These are phyloP conservation scores for Isabelozyma heimii DNA, from an alignment of 805 yeast genomes.

Conservation along the genomic window DNA sequence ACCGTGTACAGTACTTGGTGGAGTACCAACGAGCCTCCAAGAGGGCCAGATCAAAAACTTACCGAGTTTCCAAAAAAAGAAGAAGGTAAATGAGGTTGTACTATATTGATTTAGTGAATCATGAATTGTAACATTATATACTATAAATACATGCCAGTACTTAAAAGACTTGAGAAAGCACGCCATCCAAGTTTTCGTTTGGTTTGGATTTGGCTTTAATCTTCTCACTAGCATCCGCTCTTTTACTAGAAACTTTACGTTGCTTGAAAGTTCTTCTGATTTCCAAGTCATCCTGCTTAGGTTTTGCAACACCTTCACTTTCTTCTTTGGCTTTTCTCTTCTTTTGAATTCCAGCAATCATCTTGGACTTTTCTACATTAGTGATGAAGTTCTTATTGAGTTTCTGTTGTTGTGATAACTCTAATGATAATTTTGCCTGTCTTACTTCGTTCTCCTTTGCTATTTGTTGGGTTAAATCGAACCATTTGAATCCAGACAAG, in stretches of 20 bases:
- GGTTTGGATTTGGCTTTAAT: conserved; percentile 42
- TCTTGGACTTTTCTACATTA: conserved; percentile 84
- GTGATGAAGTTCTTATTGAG: conserved; percentile 79
- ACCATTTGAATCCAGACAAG: conserved; percentile 91
- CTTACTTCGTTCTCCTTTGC: conserved; percentile 86
- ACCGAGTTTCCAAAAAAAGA: not conserved
- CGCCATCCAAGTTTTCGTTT: conserved; percentile 41
- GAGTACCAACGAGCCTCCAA: conserved; percentile 2
- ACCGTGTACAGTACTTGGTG: conserved; percentile 25
- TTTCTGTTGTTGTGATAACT: conserved; percentile 83
- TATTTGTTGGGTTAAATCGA: conserved; percentile 88
- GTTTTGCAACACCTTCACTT: conserved; percentile 13
- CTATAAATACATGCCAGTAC: not conserved
- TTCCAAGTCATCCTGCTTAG: conserved; percentile 26
- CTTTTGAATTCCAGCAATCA: conserved; percentile 63
- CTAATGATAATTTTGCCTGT: conserved; percentile 83
- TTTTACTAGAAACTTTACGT: conserved; percentile 58
- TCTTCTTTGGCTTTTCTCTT: conserved; percentile 37
- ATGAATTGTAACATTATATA: not conserved
- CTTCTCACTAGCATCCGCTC: conserved; percentile 58
- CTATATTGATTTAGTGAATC: not conserved
- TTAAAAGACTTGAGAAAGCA: conserved; percentile 53
- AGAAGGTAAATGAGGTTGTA: not conserved
- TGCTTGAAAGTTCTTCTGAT: conserved; percentile 68
- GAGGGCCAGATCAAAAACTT: not conserved